Evolutionary conservation across 768 basidiomycete genomes (phyloP), one percentile per base, ranked within the genome.

Genomic region (Gymnopilus dilepis): DNA sequence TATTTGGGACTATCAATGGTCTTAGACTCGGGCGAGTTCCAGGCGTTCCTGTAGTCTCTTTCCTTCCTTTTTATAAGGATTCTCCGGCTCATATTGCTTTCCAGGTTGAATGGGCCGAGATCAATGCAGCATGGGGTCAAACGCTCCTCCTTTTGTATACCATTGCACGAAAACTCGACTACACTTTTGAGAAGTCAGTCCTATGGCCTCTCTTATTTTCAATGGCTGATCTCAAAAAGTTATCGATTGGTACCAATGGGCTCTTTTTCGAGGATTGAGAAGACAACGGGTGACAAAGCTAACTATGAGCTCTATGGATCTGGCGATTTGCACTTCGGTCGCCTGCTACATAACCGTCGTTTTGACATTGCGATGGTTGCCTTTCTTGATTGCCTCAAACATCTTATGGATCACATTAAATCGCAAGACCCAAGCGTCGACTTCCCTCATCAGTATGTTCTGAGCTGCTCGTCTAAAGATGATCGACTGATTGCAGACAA

Each of bases 61-160:
- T 21, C 6, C 45, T 34, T 47, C 7, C 15, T 26, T n/a, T 38
- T 59, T 61, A 38, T 28, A 31, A 30, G 24, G 51, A n/a, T n/a
- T n/a, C n/a, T 33, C 54, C 43, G 42, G 30, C 60, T 70, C 56
- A 60, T 60, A 52, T 67, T 58, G 13, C 42, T 30, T 37, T 61
- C 8, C 63, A 94, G 88, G 96, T 99, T 30, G 97, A 99, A 71
- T 99, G 96, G 96, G 86, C 94, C 2, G 97, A 99, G 76, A 95
- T 99, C 73, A 99, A 99, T 70, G 97, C 97, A 11, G 97, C 97
- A 17, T 97, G 97, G 95, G 97, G 97, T 1, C 91, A 97, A 71
- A 94, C 96, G 0, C 80, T 97, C n/a, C 82, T 99, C 17, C 81
- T 99, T 58, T 77, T 98, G 34, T 92, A 97, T 70, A 94, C 94